phyloP scores from a whole-genome alignment of 1,139 yeast species.

The Groenewaldozyma auringiensis region DNA sequence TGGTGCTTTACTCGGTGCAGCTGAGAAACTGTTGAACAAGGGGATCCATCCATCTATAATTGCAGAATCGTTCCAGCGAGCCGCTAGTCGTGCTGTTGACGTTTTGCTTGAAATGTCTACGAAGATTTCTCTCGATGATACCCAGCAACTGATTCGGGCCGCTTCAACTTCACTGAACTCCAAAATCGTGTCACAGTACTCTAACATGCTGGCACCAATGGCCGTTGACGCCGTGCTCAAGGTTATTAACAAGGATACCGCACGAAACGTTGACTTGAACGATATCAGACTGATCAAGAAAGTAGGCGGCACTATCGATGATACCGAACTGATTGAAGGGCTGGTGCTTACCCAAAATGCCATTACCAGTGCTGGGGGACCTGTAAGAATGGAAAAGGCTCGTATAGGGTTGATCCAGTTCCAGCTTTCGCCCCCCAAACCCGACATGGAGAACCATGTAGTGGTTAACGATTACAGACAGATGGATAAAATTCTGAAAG shows the following conservation, averaged over 20 bases:
- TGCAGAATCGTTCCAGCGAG: constrained; percentile 91
- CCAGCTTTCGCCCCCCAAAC: constrained; percentile 97
- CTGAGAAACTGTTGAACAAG: constrained; percentile 77
- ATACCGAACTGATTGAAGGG: constrained; percentile 87
- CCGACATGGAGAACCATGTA: constrained; percentile 96
- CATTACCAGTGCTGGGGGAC: constrained; percentile 91
- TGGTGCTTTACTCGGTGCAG: constrained; percentile 90
- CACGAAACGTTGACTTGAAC: constrained; percentile 71
- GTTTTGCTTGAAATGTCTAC: constrained; percentile 79
- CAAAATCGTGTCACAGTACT: constrained; percentile 90
- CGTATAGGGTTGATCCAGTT: constrained; percentile 86
- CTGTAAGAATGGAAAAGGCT: constrained; percentile 90
- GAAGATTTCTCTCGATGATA: constrained; percentile 64
- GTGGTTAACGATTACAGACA: constrained; percentile 97
- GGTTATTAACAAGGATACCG: constrained; percentile 50
- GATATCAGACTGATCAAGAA: constrained; percentile 87
- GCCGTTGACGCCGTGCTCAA: constrained; percentile 89
- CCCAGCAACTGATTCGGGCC: constrained; percentile 79
- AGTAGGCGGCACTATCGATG: constrained; percentile 96
- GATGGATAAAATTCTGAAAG: constrained; percentile 97
- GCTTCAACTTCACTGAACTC: constrained; percentile 91
- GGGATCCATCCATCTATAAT: constrained; percentile 96
- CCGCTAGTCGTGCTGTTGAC: constrained; percentile 82
- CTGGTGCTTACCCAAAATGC: constrained; percentile 89
- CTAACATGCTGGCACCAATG: constrained; percentile 78